Evolutionary conservation across 2,329 filamentous ascomycete genomes (phyloP), one percentile per base, ranked within the genome.

Genomic region (Fusarium sacchari): DNA sequence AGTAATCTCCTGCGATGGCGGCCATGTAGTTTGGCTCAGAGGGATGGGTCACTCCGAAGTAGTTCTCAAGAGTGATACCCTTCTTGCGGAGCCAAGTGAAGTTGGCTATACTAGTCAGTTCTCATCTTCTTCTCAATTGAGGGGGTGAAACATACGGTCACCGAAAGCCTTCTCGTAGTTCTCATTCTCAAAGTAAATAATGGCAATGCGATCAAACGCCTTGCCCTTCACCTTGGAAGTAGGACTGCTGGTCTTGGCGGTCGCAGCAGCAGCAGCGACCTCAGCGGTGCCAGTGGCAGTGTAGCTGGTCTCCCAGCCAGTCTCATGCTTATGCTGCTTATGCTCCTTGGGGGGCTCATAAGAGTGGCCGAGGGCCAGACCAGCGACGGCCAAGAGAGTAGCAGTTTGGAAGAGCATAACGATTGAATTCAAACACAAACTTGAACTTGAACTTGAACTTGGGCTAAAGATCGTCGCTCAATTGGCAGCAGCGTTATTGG

Each of bases 161-260:
- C 86, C 88, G 46, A 86, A 85, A 5, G 92, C 91, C 76, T 90
- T 88, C 49, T 89, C 86, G 72, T 89, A 95, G 80, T 91, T 88
- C 52, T 91, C 93, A 80, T 95, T 95, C 84, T 95, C 93, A 50
- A 94, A 86, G 92, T 92, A 95, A 79, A 95, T 90, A 58, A 90
- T 88, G 53, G 91, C 90, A 71, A 94, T 90, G 22, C 93, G 90
- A 79, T 94, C 88, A 78, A 95, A 95, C 0, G 87, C 89, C 79
- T 91, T 90, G 70, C 94, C 94, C 79, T 89, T 87, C 58, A 95
- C 90, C 76, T 90, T 80, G 79, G 87, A 91, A 37, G 87, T 89
- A 5, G 91, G 89, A 69, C 88, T 90, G 69, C 83, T 82, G 3
- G 90, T 90, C 78, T 86, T 85, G 17, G 90, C 90, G 3, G 88